These are phyloP conservation scores for Akebia trifoliata DNA, from an alignment of 164 flowering plant species.

Conservation along the genomic window DNA sequence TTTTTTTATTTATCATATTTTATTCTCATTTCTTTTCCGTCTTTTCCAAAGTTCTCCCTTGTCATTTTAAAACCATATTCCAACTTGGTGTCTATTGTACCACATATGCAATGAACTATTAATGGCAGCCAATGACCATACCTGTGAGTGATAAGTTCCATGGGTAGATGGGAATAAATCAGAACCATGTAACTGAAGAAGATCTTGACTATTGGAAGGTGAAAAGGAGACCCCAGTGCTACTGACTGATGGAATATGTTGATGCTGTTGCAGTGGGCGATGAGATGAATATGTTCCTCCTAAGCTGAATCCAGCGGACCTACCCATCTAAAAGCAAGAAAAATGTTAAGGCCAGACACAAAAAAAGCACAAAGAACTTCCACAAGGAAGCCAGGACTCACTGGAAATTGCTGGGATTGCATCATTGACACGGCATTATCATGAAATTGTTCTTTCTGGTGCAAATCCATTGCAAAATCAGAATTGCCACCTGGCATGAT, in stretches of 20 bases:
- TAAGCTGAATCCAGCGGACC: constrained; percentile 78
- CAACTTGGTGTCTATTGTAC: no score
- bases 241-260: constrained; percentile 64
- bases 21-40: no score
- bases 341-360: background rate
- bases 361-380: background rate
- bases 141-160: constrained; percentile 74
- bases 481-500: constrained; percentile 45
- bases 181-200: constrained; percentile 72
- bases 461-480: constrained; percentile 74
- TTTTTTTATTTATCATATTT: no score
- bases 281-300: constrained; percentile 72
- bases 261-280: constrained; percentile 64
- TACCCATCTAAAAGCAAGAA: constrained; percentile 45
- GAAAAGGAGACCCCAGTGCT: constrained; percentile 59
- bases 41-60: no score
- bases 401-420: constrained; percentile 81
- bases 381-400: constrained; percentile 28
- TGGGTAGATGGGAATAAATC: constrained; percentile 79
- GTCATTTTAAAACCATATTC: no score
- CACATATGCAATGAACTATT: constrained; percentile 1
- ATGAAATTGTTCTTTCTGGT: constrained; percentile 84
- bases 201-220: constrained; percentile 67
- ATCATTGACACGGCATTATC: constrained; percentile 71
- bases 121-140: constrained; percentile 24